phyloP scores from a whole-genome alignment of 257 asterid species.

The Penstemon newberryi region DNA sequence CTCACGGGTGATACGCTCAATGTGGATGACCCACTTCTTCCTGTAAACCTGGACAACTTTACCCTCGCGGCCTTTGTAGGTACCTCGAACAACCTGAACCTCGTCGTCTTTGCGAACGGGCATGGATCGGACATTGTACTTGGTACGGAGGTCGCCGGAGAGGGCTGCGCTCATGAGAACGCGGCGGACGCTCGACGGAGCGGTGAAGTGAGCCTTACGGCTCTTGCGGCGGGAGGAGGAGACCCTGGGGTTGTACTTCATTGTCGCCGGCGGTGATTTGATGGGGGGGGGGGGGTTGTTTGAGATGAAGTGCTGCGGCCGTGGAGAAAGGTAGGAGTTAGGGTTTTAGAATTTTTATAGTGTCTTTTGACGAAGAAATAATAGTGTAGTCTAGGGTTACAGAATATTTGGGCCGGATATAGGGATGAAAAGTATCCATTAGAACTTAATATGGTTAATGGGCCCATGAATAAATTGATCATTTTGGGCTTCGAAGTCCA shows the following conservation, averaged over 20 bases:
- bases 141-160: constrained; percentile 63
- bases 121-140: constrained; percentile 76
- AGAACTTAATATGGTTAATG: too few species aligned
- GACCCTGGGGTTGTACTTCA: constrained; percentile 80
- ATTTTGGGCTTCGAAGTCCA: too few species aligned
- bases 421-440: too few species aligned
- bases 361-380: too few species aligned
- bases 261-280: constrained; percentile 37
- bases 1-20: constrained; percentile 83
- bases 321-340: background rate
- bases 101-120: constrained; percentile 91
- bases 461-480: too few species aligned
- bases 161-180: constrained; percentile 79
- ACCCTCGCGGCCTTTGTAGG: constrained; percentile 89
- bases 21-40: constrained; percentile 91
- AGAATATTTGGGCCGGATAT: too few species aligned
- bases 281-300: background rate
- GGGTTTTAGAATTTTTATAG: background rate
- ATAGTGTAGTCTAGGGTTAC: too few species aligned
- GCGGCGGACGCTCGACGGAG: constrained; percentile 86
- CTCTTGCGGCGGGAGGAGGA: constrained; percentile 86
- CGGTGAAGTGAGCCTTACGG: constrained; percentile 91
- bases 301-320: constrained; percentile 9
- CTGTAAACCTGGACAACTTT: constrained; percentile 86
- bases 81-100: constrained; percentile 83